Conservation (phyloP, 2,329 filamentous ascomycete species). For the Triangularia verruculosa region DNA sequence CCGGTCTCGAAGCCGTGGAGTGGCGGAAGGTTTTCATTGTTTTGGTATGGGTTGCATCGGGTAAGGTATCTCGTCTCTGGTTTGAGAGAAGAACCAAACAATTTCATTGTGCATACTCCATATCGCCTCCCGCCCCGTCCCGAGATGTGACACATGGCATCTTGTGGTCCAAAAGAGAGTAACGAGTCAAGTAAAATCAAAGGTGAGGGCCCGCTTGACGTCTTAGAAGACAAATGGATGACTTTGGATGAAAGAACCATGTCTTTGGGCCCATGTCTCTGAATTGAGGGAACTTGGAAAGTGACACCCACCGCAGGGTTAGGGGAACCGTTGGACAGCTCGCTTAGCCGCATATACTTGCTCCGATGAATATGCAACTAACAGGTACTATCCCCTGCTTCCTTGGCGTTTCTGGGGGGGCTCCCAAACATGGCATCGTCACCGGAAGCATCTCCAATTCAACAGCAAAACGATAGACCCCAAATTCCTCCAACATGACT, state of each 20-base stretch:
- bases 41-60: background rate
- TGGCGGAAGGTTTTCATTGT: background rate
- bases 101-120: background rate
- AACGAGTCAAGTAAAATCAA: background rate
- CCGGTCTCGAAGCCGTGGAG: background rate
- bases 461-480: background rate
- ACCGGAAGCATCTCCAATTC: background rate
- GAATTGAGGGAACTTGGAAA: background rate
- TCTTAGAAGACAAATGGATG: background rate
- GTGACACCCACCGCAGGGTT: too few relatives aligned
- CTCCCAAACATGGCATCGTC: background rate
- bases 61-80: background rate
- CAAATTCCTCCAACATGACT: constrained; percentile 56
- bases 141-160: background rate
- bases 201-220: background rate
- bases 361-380: constrained; percentile 4
- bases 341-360: background rate
- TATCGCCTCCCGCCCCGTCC: background rate
- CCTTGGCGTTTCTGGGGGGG: constrained; percentile 2
- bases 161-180: background rate
- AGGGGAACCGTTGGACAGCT: too few relatives aligned
- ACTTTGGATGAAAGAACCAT: background rate
- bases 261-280: background rate
- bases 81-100: background rate
- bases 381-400: background rate